Evolutionary conservation across 139 green algal species (phyloP), one percentile per base, ranked within the genome.

Genomic region (Raphidocelis subcapitata): DNA sequence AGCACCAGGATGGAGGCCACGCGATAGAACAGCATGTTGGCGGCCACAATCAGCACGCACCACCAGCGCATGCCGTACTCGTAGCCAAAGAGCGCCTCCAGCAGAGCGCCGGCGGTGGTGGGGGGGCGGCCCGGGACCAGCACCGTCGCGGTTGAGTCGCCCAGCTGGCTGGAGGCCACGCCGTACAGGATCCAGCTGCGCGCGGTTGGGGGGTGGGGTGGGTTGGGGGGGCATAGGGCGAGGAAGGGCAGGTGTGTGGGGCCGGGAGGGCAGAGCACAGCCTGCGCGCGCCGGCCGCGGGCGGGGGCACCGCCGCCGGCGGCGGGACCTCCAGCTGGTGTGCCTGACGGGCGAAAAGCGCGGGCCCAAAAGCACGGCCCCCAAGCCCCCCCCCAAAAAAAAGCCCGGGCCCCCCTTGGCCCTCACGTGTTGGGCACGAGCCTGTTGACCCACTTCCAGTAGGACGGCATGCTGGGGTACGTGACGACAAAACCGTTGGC

Each of bases 401-500:
- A n/a, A 12, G 41, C 41, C 41, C 12, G 41, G 41, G 41, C 12
- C 8, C 41, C 8, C 8, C 41, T 8, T 12, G 41, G 8, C 8
- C 8, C 41, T 49, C 76, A 89, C 4, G 89, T 92, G 31, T 79
- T 87, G 31, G 89, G 88, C 35, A 62, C 64, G 12, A 69, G 32
- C n/a, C 88, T 69, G 73, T 92, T 91, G 49, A 92, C 73, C 89
- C 89, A 94, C 64, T 85, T 74, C 85, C 83, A 93, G 47, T 82
- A 86, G 31, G 37, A 49, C 0, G 90, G 90, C 56, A 93, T 94
- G 24, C 71, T 28, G 0, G 86, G 75, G 77, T 92, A 95, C 21
- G 88, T 83, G 33, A 92, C 87, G 65, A 92, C 72, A 68, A 95
- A 95, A 35, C 89, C 89, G 36, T 90, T 92, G 72, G 90, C 93